Percentiles rank a stretch among this genome's conserved stretches.
Conservation (phyloP, 768 basidiomycete genomes). For the Xerocomellus dryophilus region DNA sequence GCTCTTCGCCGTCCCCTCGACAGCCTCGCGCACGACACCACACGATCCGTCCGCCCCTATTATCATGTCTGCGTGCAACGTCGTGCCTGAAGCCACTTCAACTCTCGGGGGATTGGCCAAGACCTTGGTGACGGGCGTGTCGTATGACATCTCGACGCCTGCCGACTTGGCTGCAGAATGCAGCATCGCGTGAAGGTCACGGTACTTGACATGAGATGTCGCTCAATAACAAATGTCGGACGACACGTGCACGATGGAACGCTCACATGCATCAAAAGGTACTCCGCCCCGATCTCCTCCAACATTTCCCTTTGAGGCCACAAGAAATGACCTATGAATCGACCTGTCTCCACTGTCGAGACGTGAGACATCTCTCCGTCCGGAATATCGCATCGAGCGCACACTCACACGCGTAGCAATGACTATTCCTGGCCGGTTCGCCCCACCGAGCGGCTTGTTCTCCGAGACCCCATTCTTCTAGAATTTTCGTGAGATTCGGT, state of each 20-base stretch:
- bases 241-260: not conserved
- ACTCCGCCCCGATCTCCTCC: constrained; percentile 45
- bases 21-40: constrained; percentile 37
- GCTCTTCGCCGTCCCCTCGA: constrained; percentile 29
- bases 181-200: constrained; percentile 48
- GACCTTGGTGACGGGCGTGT: constrained; percentile 35
- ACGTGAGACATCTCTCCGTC: too few species aligned
- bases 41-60: constrained; percentile 57
- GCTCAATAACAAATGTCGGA: not conserved
- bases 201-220: constrained; percentile 38
- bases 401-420: constrained; percentile 20
- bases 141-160: constrained; percentile 46
- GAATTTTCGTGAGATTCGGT: constrained; percentile 54
- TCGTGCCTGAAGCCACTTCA: constrained; percentile 40
- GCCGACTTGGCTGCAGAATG: constrained; percentile 43
- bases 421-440: constrained; percentile 8
- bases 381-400: not conserved
- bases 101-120: constrained; percentile 30
- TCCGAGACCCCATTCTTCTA: constrained; percentile 51
- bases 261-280: constrained; percentile 46
- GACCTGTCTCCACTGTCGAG: constrained; percentile 39
- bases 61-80: constrained; percentile 46
- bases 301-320: constrained; percentile 44
- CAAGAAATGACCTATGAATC: constrained; percentile 40
- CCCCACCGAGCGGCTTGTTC: constrained; percentile 38